Conservation (phyloP, 176 grass and related monocot species). For the Dactylis glomerata region DNA sequence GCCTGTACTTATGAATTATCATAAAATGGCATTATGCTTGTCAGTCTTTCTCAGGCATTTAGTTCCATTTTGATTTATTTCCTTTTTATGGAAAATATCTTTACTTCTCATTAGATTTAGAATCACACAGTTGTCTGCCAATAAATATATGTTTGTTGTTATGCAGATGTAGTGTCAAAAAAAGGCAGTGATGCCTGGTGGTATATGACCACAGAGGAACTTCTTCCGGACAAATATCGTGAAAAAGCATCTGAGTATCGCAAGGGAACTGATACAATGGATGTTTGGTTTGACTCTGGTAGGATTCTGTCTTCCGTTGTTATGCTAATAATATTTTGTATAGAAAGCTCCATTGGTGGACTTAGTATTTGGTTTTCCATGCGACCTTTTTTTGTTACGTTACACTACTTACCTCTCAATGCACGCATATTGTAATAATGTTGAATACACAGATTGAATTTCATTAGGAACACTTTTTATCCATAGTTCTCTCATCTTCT, state of each 20-base stretch:
- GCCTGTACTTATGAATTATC: not conserved
- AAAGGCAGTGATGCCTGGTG: constrained; percentile 97
- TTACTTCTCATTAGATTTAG: constrained; percentile 7
- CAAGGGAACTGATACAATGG: constrained; percentile 99
- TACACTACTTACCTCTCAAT: not conserved
- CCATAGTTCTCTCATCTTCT: not conserved
- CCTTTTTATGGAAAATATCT: constrained; percentile 1
- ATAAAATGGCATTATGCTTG: not conserved
- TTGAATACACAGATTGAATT: not conserved
- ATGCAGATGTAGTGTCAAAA: constrained; percentile 72
- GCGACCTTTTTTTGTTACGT: not conserved
- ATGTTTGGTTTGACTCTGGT: constrained; percentile 99
- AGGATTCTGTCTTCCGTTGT: constrained; percentile 28
- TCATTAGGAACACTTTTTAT: not conserved
- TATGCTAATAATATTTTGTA: not conserved
- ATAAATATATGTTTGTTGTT: constrained; percentile 19
- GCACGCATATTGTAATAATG: not conserved
- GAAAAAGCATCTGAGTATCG: constrained; percentile 70
- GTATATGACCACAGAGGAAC: constrained; percentile 88
- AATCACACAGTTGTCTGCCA: not conserved
- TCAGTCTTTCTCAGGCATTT: not conserved
- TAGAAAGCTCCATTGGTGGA: constrained; percentile 2
- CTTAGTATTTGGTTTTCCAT: not conserved
- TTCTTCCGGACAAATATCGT: constrained; percentile 87
- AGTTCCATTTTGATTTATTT: not conserved